phyloP scores from a whole-genome alignment of 805 yeast genomes.

The Kazachstania bromeliacearum region DNA sequence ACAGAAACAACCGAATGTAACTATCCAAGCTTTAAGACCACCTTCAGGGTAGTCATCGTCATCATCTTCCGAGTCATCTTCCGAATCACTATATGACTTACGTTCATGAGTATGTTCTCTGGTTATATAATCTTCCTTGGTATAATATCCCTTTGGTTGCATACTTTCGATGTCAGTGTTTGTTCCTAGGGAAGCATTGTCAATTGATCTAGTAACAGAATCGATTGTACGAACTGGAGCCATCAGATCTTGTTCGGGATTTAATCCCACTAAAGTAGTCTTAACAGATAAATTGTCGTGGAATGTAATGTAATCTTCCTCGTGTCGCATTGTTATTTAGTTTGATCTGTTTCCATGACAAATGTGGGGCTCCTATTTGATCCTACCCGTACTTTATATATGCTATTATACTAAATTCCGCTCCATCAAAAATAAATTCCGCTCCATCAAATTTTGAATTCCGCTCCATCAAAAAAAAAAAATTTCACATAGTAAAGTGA shows the following conservation, averaged over 20 bases:
- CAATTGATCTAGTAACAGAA: conserved; percentile 1
- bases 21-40: conserved; percentile 46
- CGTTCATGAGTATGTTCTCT: conserved; percentile 7
- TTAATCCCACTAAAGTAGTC: conserved; percentile 1
- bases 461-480: no score
- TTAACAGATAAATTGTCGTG: no score
- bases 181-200: background rate
- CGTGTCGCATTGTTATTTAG: no score
- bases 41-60: conserved; percentile 44
- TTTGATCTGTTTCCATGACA: no score
- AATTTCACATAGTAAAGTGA: no score
- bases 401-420: no score
- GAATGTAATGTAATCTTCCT: no score
- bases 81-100: background rate
- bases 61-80: conserved; percentile 3
- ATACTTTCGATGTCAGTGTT: conserved; percentile 1
- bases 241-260: background rate
- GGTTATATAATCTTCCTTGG: conserved; percentile 1
- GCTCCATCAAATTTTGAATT: no score
- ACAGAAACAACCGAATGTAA: conserved; percentile 48
- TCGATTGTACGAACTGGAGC: conserved; percentile 1
- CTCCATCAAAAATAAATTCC: no score
- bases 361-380: no score
- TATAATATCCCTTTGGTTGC: background rate
- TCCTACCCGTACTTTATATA: no score